Base-by-base conservation (phyloP, 2,329 filamentous ascomycete genomes). In the Leptographium galeiforme region DNA sequence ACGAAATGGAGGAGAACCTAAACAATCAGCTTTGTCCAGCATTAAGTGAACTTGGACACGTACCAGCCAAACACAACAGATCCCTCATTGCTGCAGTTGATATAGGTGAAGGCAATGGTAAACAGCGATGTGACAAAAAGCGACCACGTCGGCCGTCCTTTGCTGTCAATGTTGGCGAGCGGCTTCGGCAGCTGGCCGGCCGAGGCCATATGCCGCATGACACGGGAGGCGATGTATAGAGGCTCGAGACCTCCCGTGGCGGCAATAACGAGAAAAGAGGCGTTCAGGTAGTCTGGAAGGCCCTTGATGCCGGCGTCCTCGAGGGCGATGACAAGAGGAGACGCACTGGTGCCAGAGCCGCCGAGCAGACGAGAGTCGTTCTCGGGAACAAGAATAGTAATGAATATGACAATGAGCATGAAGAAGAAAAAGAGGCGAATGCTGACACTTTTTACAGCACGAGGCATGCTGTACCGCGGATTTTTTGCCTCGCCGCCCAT, bases 401-500 rank as follows among this genome's bases (percentile, higher is more conserved):
- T 34, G 13, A 46, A 40, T 1, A 52, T 14, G 12, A 45, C 40
- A 4, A n/a, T 38, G 16, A 16, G 7, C 6, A n/a, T 19, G 13
- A 52, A 52, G 34, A 46, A 47, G 41, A 52, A 39, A n/a, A 52
- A 46, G 2, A 52, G 18, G 13, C 50, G 50, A 33, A 47, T 8
- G 16, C 12, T 12, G 13, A 52, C 13, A 34, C 36, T 52, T 2
- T 52, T 52, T 18, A 47, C 33, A 10, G 50, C 50, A 2, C 50
- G 50, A 4, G 50, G 50, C 11, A 52, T 11, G 19, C 33, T 47
- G 14, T 10, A 52, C 3, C 50, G 50, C 3, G 50, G 50, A 2
- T 32, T 39, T 2, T 18, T 16, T 13, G 50, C 41, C 34, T 52
- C 50, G 11, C 50, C 50, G 36, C n/a, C 18, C 33, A 19, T 39